These are phyloP conservation scores for Ramularia collo-cygni DNA, from an alignment of 2,329 filamentous ascomycete species.

Conservation along the genomic window DNA sequence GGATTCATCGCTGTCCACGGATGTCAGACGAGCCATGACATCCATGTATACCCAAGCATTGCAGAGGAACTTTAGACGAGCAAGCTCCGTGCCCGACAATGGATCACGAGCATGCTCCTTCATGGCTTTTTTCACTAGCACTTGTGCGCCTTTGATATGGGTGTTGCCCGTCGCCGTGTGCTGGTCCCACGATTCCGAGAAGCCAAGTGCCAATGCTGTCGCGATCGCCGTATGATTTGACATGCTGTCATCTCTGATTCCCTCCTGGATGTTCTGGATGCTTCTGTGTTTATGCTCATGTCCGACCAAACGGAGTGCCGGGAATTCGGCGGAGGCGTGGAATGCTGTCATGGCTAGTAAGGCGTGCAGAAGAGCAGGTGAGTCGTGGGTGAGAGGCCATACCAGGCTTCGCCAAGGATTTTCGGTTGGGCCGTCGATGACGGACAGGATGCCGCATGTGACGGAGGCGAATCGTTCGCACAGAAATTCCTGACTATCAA, in stretches of 20 bases:
- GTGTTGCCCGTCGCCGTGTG: constrained; percentile 63
- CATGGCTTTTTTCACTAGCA: constrained; percentile 55
- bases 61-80: constrained; percentile 58
- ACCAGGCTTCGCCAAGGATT: constrained; percentile 66
- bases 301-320: constrained; percentile 53
- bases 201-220: constrained; percentile 62
- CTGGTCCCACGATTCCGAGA: constrained; percentile 65
- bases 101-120: constrained; percentile 39
- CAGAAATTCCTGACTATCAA: constrained; percentile 51
- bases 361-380: constrained; percentile 60
- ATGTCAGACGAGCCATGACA: constrained; percentile 62
- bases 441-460: constrained; percentile 63
- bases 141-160: constrained; percentile 61
- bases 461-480: constrained; percentile 57
- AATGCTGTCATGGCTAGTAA: constrained; percentile 64
- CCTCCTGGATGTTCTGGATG: constrained; percentile 51
- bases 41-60: constrained; percentile 70
- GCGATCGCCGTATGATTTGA: constrained; percentile 58
- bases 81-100: constrained; percentile 41
- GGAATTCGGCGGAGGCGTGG: constrained; percentile 54
- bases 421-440: constrained; percentile 62
- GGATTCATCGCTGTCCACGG: constrained; percentile 51
- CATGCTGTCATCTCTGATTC: constrained; percentile 53
- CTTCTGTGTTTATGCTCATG: constrained; percentile 64
- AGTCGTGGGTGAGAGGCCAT: constrained; percentile 61